Conservation (phyloP, 164 flowering plant species). For the Nymphaea colorata region DNA sequence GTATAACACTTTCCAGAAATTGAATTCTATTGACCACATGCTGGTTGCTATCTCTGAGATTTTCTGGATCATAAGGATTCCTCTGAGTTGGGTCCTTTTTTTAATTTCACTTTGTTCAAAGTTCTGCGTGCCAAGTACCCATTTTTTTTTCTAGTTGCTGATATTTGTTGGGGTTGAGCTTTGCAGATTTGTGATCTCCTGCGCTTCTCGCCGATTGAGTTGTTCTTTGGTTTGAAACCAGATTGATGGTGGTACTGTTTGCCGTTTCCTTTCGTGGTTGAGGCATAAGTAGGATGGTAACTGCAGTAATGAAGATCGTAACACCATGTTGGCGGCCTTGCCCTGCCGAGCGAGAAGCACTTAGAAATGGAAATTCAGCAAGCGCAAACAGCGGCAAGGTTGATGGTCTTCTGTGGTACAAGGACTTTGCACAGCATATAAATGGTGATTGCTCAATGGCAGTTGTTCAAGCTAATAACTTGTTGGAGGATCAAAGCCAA, state of each 20-base stretch:
- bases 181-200: background rate
- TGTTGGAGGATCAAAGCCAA: constrained; percentile 77
- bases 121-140: too few species aligned
- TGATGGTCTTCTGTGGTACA: constrained; percentile 76
- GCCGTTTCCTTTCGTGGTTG: background rate
- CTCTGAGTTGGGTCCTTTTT: background rate
- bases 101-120: background rate
- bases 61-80: background rate
- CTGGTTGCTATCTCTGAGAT: background rate
- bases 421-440: constrained; percentile 61
- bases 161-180: background rate
- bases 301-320: constrained; percentile 31
- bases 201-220: background rate
- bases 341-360: constrained; percentile 23
- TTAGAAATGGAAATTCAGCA: constrained; percentile 23
- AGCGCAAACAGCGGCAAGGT: constrained; percentile 23
- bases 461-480: constrained; percentile 65
- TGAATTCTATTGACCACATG: background rate
- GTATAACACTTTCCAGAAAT: background rate
- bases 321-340: constrained; percentile 70
- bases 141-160: background rate
- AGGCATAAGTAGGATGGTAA: background rate
- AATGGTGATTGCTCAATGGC: constrained; percentile 93
- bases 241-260: background rate
- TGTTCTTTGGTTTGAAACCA: background rate